phyloP scores from a whole-genome alignment of 768 basidiomycete species.

The Tricholoma matsutake region DNA sequence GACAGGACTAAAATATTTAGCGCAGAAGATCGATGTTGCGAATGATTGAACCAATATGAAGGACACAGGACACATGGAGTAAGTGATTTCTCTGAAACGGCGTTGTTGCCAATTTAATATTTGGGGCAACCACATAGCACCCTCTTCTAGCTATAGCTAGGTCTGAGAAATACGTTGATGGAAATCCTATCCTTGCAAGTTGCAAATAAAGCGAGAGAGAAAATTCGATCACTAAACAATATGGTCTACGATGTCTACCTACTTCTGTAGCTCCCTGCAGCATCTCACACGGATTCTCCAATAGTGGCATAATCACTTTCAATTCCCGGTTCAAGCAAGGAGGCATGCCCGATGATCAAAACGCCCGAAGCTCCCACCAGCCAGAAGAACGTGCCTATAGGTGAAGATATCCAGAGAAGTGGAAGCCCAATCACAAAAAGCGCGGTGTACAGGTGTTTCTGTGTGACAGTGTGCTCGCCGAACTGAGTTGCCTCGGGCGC shows the following conservation, averaged over 20 bases:
- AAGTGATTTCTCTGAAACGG: no score
- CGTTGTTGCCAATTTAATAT: no score
- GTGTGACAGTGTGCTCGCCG: slow-evolving; percentile 79
- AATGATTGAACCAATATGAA: no score
- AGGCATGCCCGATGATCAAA: slow-evolving; percentile 84
- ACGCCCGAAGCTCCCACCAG: slow-evolving; percentile 84
- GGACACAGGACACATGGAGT: background rate
- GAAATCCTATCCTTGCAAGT: no score
- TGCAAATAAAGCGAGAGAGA: background rate
- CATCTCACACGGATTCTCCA: slow-evolving; percentile 45
- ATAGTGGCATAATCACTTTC: slow-evolving; percentile 89
- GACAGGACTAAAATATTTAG: no score
- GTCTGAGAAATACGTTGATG: background rate
- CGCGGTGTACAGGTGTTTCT: slow-evolving; percentile 82
- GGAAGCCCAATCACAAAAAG: slow-evolving; percentile 93
- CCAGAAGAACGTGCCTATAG: slow-evolving; percentile 89
- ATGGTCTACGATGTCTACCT: background rate
- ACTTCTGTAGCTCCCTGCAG: no score
- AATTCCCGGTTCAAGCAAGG: slow-evolving; percentile 88
- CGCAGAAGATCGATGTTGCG: no score
- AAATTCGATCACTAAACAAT: background rate
- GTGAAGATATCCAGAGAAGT: slow-evolving; percentile 75
- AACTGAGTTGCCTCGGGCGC: slow-evolving; percentile 85
- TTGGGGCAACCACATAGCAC: no score
- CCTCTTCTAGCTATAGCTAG: no score